These are phyloP conservation scores for Salvia rosmarinus DNA, from an alignment of 257 asterid species.

Conservation along the genomic window DNA sequence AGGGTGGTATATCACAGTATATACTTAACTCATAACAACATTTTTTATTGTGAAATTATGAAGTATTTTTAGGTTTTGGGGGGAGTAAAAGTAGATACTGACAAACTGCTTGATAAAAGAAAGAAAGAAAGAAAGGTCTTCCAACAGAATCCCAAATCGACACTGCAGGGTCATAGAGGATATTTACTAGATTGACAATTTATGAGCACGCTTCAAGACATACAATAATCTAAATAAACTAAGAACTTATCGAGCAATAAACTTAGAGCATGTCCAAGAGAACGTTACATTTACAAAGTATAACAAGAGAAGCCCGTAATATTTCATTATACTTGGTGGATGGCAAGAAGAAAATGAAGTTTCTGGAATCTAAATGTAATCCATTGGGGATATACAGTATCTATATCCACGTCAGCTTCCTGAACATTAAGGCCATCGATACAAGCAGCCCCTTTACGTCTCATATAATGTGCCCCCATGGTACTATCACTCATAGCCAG, in stretches of 20 bases:
- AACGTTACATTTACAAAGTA: neutral
- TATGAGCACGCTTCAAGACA: slow-evolving; percentile 16
- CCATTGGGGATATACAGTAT: neutral
- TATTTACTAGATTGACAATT: slow-evolving; percentile 28
- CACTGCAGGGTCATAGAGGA: neutral
- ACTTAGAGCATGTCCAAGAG: neutral
- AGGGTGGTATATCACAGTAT: slow-evolving; percentile 6
- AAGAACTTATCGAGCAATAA: slow-evolving; percentile 17
- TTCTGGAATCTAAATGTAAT: neutral
- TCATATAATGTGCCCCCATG: slow-evolving; percentile 1
- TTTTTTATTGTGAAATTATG: slow-evolving; percentile 18
- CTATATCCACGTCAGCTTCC: slow-evolving; percentile 16
- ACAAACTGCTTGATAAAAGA: slow-evolving; percentile 1
- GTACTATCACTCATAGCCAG: slow-evolving; percentile 19
- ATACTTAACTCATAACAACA: slow-evolving; percentile 27
- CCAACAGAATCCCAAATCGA: slow-evolving; percentile 10
- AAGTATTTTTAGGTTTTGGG: slow-evolving; percentile 13
- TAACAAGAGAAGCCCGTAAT: neutral
- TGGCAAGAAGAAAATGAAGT: neutral
- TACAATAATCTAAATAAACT: neutral
- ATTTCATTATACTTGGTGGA: neutral
- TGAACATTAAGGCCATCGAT: slow-evolving; percentile 8
- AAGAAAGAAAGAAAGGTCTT: neutral
- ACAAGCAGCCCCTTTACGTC: neutral
- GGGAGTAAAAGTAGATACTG: slow-evolving; percentile 2